Evolutionary conservation across 129 eudicot genomes (phyloP).

Genomic region (Scalesia atractyloides): DNA sequence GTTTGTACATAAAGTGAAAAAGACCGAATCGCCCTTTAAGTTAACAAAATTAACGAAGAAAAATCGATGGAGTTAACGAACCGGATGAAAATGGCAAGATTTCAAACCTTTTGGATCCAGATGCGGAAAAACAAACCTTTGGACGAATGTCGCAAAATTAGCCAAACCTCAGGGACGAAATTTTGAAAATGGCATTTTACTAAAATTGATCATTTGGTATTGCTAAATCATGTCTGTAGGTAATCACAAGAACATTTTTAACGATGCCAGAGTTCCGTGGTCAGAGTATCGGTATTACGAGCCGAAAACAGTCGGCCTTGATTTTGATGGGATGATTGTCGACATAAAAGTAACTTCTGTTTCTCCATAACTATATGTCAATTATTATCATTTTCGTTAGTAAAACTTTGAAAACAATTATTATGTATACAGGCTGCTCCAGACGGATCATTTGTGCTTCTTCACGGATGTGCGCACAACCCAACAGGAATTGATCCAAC

Average conservation of each 20-base stretch:
- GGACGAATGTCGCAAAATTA: too few species aligned
- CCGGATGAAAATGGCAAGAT: too few species aligned
- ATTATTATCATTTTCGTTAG: constrained; percentile 8
- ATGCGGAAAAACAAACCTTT: too few species aligned
- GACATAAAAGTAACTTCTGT: constrained; percentile 76
- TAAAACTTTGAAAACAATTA: neutral
- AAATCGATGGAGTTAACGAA: too few species aligned
- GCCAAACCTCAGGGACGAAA: too few species aligned
- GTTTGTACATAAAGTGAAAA: too few species aligned
- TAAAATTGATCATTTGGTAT: constrained; percentile 1
- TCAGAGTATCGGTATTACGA: constrained; percentile 97
- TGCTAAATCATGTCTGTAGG: constrained; percentile 49
- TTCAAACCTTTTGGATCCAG: too few species aligned
- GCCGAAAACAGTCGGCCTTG: constrained; percentile 95
- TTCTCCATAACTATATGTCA: neutral
- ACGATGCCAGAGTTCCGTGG: constrained; percentile 98
- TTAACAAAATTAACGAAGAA: too few species aligned
- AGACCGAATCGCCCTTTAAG: too few species aligned
- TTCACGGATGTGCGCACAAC: constrained; percentile 99
- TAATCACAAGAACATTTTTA: constrained; percentile 95
- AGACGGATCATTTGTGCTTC: constrained; percentile 87
- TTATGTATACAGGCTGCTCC: constrained; percentile 77
- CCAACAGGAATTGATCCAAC: constrained; percentile 99
- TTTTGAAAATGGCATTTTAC: too few species aligned
- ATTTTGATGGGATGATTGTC: constrained; percentile 90